Conservation (phyloP, 2,329 filamentous ascomycete genomes). For the Cladobotryum protrusum region DNA sequence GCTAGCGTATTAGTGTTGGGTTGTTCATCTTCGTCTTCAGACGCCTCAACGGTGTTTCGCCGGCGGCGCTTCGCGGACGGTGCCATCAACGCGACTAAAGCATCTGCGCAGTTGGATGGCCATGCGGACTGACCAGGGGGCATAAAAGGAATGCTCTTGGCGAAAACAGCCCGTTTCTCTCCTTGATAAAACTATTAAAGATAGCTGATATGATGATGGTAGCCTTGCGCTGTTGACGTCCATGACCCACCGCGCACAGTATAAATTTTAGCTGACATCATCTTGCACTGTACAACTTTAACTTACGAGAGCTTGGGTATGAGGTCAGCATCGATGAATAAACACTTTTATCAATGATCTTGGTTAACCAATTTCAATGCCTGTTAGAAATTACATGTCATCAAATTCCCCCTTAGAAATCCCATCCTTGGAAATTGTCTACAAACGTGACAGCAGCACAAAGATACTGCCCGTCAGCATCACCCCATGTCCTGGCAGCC, state of each 20-base stretch:
- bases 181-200: neutral
- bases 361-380: neutral
- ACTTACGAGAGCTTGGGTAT: too few relatives aligned
- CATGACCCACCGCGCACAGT: neutral
- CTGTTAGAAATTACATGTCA: neutral
- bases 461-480: slow-evolving; percentile 59
- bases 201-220: neutral
- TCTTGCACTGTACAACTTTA: neutral
- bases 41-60: slow-evolving; percentile 47
- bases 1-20: slow-evolving; percentile 40
- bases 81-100: slow-evolving; percentile 41
- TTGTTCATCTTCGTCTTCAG: slow-evolving; percentile 45
- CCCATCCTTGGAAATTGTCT: slow-evolving; percentile 68
- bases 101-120: slow-evolving; percentile 21
- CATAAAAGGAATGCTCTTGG: neutral
- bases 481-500: slow-evolving; percentile 67
- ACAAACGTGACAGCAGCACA: slow-evolving; percentile 65
- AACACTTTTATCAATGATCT: neutral
- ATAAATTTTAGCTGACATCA: neutral
- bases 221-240: neutral
- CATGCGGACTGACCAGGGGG: slow-evolving; percentile 13
- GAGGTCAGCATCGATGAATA: too few relatives aligned
- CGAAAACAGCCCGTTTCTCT: neutral
- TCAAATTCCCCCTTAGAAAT: neutral
- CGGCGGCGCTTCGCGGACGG: slow-evolving; percentile 54